These are phyloP conservation scores for Lyophyllum semitale DNA, from an alignment of 768 basidiomycete genomes.

Conservation along the genomic window DNA sequence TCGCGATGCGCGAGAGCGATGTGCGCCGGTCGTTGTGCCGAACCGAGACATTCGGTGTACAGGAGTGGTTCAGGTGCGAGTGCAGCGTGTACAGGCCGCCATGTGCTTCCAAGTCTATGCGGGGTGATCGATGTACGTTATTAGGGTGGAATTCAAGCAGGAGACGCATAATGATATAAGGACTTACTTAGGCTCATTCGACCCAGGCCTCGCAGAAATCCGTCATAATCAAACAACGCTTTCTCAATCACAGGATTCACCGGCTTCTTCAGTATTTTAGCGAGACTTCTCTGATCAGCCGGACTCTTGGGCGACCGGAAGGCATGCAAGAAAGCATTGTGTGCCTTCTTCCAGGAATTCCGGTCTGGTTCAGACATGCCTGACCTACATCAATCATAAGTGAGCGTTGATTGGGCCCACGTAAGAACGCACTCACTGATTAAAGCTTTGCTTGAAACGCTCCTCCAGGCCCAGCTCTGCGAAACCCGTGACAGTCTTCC, in stretches of 20 bases:
- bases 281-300: constrained; percentile 58
- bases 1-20: constrained; percentile 71
- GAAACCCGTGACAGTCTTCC: constrained; percentile 57
- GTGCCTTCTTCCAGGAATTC: constrained; percentile 67
- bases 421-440: constrained; percentile 31
- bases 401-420: neutral
- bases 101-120: constrained; percentile 76
- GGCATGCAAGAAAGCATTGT: constrained; percentile 56
- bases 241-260: constrained; percentile 46
- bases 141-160: constrained; percentile 6
- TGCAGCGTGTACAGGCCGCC: constrained; percentile 86
- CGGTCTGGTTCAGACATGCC: constrained; percentile 56
- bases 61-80: constrained; percentile 87
- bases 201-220: constrained; percentile 71
- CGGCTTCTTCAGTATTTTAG: constrained; percentile 54
- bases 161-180: neutral
- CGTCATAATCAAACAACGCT: constrained; percentile 75
- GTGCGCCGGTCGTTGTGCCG: constrained; percentile 75
- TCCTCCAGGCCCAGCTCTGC: constrained; percentile 82
- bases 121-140: neutral
- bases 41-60: constrained; percentile 77
- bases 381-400: constrained; percentile 9
- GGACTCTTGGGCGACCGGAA: constrained; percentile 60
- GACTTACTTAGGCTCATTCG: constrained; percentile 79
- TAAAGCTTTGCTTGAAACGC: constrained; percentile 52